These are phyloP conservation scores for Colletotrichum sp. DNA, from an alignment of 2,329 filamentous ascomycete genomes.

Conservation along the genomic window DNA sequence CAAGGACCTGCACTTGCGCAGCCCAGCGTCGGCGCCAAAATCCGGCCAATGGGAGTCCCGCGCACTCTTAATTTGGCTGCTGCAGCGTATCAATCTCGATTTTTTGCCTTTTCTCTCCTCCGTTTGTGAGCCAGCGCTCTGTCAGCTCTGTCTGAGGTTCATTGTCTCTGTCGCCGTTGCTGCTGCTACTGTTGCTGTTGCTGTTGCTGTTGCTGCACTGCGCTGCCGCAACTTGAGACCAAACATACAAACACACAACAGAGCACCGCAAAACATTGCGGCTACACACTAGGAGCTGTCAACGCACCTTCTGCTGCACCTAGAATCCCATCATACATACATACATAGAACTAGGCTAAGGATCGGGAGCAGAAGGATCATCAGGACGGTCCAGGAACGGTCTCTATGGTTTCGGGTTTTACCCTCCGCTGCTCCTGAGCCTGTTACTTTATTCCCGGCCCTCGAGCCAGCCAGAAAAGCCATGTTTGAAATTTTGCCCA, in stretches of 20 bases:
- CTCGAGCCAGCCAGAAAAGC: not conserved
- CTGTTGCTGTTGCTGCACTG: not conserved
- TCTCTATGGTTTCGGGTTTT: not conserved
- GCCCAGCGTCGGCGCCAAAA: conserved; percentile 13
- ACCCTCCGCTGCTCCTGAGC: not conserved
- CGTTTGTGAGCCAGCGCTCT: not conserved
- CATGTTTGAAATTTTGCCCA: not conserved
- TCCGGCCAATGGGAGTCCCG: conserved; percentile 3
- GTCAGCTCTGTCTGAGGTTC: not conserved
- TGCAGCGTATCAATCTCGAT: not conserved
- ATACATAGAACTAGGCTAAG: not conserved
- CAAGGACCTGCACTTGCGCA: not conserved
- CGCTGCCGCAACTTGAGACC: not conserved
- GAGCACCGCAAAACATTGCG: not conserved
- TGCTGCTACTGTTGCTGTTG: not conserved
- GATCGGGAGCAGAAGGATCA: not conserved
- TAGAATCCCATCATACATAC: not conserved
- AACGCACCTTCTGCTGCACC: not conserved
- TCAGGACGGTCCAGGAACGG: not conserved
- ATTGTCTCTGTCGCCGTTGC: not conserved
- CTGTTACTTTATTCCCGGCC: not conserved
- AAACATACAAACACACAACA: not conserved
- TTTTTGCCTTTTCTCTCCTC: not conserved
- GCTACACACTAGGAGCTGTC: not conserved
- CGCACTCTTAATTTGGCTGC: not conserved